These are phyloP conservation scores for Vitellaria paradoxa DNA, from an alignment of 179 eudicot genomes.

Conservation along the genomic window DNA sequence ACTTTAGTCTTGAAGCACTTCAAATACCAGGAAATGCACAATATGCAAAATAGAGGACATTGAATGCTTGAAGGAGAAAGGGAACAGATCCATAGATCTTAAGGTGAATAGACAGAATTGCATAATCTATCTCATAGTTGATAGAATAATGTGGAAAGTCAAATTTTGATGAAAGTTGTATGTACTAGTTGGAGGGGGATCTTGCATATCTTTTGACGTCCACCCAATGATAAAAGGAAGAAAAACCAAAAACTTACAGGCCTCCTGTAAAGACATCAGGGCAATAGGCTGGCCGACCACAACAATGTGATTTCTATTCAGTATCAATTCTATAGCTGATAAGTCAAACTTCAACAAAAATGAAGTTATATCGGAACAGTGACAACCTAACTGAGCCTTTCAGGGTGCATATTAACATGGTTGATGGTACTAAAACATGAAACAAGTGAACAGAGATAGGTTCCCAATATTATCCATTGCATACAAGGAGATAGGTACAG, in stretches of 20 bases:
- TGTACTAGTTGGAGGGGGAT: not conserved
- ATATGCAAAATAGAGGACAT: no score
- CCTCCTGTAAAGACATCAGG: no score
- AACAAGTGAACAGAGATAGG: no score
- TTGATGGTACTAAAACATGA: not conserved
- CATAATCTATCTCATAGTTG: not conserved
- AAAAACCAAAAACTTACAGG: no score
- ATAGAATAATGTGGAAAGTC: not conserved
- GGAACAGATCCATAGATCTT: no score
- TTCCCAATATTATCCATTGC: no score
- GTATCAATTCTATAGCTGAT: not conserved
- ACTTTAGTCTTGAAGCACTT: no score
- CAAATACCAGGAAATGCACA: no score
- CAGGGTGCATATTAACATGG: not conserved
- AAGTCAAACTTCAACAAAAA: not conserved
- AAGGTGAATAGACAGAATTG: not conserved
- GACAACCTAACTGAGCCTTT: not conserved
- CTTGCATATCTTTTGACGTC: not conserved
- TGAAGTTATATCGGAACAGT: not conserved
- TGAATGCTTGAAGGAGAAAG: no score
- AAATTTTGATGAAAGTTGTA: not conserved
- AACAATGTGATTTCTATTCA: not conserved
- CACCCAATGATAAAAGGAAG: no score
- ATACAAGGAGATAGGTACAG: not conserved
- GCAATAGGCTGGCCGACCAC: no score